These are phyloP conservation scores for Crithidia fasciculata DNA, from an alignment of 208 protist genomes.

Conservation along the genomic window DNA sequence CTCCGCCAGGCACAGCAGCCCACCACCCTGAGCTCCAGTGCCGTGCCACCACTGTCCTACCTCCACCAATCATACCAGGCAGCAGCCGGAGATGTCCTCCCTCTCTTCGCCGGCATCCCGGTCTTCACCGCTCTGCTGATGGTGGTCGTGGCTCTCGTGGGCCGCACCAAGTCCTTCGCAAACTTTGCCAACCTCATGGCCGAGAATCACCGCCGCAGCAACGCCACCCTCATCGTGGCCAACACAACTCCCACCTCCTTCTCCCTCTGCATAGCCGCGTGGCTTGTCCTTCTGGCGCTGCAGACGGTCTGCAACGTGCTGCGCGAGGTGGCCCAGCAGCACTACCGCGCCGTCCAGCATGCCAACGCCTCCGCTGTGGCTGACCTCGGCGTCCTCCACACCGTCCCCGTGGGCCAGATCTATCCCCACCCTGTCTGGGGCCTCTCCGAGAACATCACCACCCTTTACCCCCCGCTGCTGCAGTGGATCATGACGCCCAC, in stretches of 20 bases:
- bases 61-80: constrained; percentile 19
- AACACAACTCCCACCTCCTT: constrained; percentile 10
- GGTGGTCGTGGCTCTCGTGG: constrained; percentile 14
- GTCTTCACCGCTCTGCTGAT: constrained; percentile 5
- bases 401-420: constrained; percentile 12
- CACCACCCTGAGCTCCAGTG: constrained; percentile 18
- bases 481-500: constrained; percentile 26
- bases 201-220: constrained; percentile 16
- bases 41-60: constrained; percentile 18
- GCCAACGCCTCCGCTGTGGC: constrained; percentile 12
- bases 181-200: constrained; percentile 9
- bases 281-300: constrained; percentile 28
- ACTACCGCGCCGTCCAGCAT: constrained; percentile 25
- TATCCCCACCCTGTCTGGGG: constrained; percentile 27
- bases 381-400: constrained; percentile 18
- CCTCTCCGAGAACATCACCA: constrained; percentile 19
- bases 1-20: constrained; percentile 24
- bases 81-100: constrained; percentile 12
- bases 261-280: constrained; percentile 22
- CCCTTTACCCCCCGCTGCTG: constrained; percentile 15
- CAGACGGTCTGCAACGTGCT: constrained; percentile 27
- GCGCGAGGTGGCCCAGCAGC: constrained; percentile 29
- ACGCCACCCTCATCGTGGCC: constrained; percentile 18
- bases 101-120: constrained; percentile 16
- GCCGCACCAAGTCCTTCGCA: background rate